Conservation (phyloP, 1,139 yeast genomes). For the Yamadazyma sp. region DNA sequence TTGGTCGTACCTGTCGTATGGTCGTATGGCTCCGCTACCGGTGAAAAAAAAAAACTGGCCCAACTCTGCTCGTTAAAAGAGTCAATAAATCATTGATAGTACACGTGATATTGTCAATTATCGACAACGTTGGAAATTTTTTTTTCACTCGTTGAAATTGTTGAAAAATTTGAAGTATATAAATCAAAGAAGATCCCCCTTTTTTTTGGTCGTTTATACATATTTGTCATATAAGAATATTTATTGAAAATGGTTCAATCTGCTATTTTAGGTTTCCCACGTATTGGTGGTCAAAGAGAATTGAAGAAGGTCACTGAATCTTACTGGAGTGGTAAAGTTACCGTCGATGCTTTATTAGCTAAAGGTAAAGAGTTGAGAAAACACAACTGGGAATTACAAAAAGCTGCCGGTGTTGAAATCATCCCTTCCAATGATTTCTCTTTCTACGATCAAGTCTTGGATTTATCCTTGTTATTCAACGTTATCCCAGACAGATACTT, state of each 20-base stretch:
- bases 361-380: conserved; percentile 96
- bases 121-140: conserved; percentile 4
- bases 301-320: conserved; percentile 97
- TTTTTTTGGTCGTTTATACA: conserved; percentile 2
- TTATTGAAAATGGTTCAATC: conserved; percentile 76
- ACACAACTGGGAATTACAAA: conserved; percentile 96
- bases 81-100: not conserved
- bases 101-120: conserved; percentile 12
- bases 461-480: conserved; percentile 87
- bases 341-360: conserved; percentile 82
- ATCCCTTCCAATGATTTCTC: conserved; percentile 98
- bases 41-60: not conserved
- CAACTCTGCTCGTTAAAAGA: not conserved
- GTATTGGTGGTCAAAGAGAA: conserved; percentile 99
- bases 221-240: not conserved
- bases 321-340: conserved; percentile 95
- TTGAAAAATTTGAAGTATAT: conserved; percentile 3
- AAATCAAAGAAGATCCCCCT: conserved; percentile 5
- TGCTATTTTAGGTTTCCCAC: conserved; percentile 98
- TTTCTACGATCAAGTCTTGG: conserved; percentile 95
- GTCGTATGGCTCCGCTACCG: conserved; percentile 4
- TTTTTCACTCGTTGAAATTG: not conserved
- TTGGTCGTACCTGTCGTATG: not conserved
- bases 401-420: conserved; percentile 95
- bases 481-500: conserved; percentile 96